Evolutionary conservation across 768 basidiomycete genomes (phyloP), one percentile per base, ranked within the genome.

Genomic region (Auricularia auricula-judae): DNA sequence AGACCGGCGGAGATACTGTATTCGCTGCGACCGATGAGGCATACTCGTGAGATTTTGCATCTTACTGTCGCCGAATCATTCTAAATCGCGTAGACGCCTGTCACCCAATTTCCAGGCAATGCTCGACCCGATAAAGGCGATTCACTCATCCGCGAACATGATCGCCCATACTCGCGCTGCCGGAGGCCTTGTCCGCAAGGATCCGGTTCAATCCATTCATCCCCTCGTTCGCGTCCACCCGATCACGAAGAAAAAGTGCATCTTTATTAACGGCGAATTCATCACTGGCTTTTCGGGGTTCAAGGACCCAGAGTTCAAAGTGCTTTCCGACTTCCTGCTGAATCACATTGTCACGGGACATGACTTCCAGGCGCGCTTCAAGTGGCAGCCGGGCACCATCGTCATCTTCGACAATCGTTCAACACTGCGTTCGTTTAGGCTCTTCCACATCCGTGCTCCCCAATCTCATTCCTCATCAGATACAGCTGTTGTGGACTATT

Each of bases 191-290:
- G 87, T 93, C 53, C 83, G 89, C 63, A 80, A 91, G 33, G 89
- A 92, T 56, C 91, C 91, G 2, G 90, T 94, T 8, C 87, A 91
- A 73, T 79, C 89, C 69, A 74, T 88, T 34, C 91, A 94, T 67
- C 92, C 91, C 3, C 74, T 94, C 34, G 81, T 95, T 35, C 78
- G 91, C 66, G 79, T 74, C 67, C 91, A 93, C 73, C 91, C 92
- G 1, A 90, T 93, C 33, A 94, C 92, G 0, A 90, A 89, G n/a
- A 85, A 89, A 67, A 91, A 94, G 73, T 88, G 89, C 0, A 78
- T 93, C 63, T 94, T 88, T 72, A 89, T 96, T 65, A 93, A 93
- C 77, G 81, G 81, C 66, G 88, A 91, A 68, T 93, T 94, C 78
- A 89, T 90, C 0, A 81, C 81, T 60, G 80, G 84, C 36, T 93